phyloP scores from a whole-genome alignment of 2,329 filamentous ascomycete species.

The Pezicula neosporulosa region DNA sequence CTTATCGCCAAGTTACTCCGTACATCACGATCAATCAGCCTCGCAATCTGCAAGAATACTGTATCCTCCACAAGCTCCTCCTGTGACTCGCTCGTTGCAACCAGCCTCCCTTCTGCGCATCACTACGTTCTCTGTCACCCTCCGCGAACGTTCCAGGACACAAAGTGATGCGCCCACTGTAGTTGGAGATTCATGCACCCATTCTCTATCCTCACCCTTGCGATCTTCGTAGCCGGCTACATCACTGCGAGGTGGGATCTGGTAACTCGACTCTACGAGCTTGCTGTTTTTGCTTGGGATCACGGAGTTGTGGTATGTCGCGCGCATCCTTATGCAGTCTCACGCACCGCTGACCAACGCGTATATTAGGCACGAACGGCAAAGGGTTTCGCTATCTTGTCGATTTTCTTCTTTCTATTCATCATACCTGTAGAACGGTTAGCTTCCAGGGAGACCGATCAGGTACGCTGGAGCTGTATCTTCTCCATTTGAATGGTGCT shows the following conservation, averaged over 20 bases:
- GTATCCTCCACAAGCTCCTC: neutral
- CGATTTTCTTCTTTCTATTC: constrained; percentile 78
- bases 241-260: constrained; percentile 99
- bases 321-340: constrained; percentile 7
- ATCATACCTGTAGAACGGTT: constrained; percentile 82
- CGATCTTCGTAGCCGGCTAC: constrained; percentile 99
- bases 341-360: constrained; percentile 6
- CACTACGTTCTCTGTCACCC: neutral
- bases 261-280: constrained; percentile 92
- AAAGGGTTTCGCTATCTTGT: constrained; percentile 80
- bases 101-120: neutral
- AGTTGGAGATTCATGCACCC: constrained; percentile 72
- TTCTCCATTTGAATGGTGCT: constrained; percentile 9
- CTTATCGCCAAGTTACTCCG: neutral
- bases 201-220: constrained; percentile 91
- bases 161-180: constrained; percentile 25
- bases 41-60: neutral
- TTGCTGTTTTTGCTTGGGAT: constrained; percentile 96
- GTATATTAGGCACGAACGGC: constrained; percentile 70
- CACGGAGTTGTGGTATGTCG: constrained; percentile 88
- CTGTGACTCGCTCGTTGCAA: no score
- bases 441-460: constrained; percentile 72
- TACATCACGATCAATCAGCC: neutral
- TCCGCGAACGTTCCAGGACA: constrained; percentile 1
- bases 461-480: constrained; percentile 54